Base-by-base conservation (phyloP, 768 basidiomycete genomes). In the Coprinopsis sp. region DNA sequence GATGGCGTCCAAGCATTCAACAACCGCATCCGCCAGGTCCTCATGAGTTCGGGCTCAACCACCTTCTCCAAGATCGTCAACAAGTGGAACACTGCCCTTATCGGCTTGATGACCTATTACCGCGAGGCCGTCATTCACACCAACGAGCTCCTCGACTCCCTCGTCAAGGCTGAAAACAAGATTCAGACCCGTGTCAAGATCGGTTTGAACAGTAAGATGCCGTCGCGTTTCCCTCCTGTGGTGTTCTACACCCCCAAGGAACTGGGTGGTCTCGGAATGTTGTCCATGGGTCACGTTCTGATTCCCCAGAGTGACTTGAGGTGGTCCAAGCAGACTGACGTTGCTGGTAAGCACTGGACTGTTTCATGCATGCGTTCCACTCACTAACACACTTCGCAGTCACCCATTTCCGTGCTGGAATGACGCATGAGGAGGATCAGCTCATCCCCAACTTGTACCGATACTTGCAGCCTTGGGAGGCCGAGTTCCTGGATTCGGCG, bases 141-240 rank as follows among this genome's bases (percentile, higher is more conserved):
- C 33, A 92, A 93, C 58, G 95, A 98, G 65, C 74, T 99, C 16
- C 79, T 99, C 39, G 96, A 98, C 62, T 80, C 92, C 0, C 76
- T 98, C 31, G 96, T 99, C 60, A 99, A 99, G 68, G 92, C 94
- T 2, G 95, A 99, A 72, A 97, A 97, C 79, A 98, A 98, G 76
- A 95, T 98, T 37, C 96, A 99, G 68, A 97, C 94, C 3, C 91
- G 96, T 69, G 95, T 99, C 59, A 98, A 98, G 78, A 97, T 99
- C 52, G 96, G 95, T n/a, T 62, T 96, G 56, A 96, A 97, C 76
- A 91, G 88, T 66, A 96, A 98, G 73, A 98, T 99, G 96, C 96
- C 96, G 19, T 96, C 93, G 3, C 87, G 93, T 77, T 97, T 98
- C 80, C 95, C 96, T 47, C 87, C 95, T 10, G 88, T 91, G 13